Base-by-base conservation (phyloP, 768 basidiomycete species). In the Lentinula sp. region DNA sequence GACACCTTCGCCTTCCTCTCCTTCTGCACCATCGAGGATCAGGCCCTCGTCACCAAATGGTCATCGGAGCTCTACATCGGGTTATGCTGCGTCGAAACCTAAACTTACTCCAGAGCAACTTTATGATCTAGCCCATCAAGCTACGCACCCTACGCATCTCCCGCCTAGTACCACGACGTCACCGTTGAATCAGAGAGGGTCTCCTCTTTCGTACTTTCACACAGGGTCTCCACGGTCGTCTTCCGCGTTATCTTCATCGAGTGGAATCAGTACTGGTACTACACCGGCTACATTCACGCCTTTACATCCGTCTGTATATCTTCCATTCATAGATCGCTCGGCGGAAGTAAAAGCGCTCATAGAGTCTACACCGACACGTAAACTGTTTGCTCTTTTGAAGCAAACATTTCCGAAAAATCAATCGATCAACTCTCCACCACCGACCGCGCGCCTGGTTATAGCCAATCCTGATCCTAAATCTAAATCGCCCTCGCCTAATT, bases 281-380 rank as follows among this genome's bases (percentile, higher is more conserved):
- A 65, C 76, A 0, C 83, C 83, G 4, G 82, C 84, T 2, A 84
- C 84, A 1, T 93, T 93, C 69, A 89, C 88, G 0, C 84, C 84
- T 0, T 80, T 94, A 1, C 88, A 89, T 5, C 84, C 85, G 21
- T 86, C 91, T 62, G 83, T 91, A 34, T 87, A 85, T 65, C 83
- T 97, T 13, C 94, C 94, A 1, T 97, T 94, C 73, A 80, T 95
- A 63, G 88, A 95, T 64, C 85, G 94, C 18, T 82, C 91, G 0
- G 73, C 76, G 0, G 94, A 97, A 68, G 92, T 95, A 1, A 64
- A 80, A 4, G 74, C 82, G 8, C 79, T 97, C 32, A 82, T 95
- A 61, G 77, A 80, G 21, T 78, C 74, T 11, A 84, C 79, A 2
- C 90, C 86, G 4, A 89, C 87, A 60, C 81, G 80, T 62, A 87